phyloP scores from a whole-genome alignment of 2,329 filamentous ascomycete species.

The Sporothrix mexicana region DNA sequence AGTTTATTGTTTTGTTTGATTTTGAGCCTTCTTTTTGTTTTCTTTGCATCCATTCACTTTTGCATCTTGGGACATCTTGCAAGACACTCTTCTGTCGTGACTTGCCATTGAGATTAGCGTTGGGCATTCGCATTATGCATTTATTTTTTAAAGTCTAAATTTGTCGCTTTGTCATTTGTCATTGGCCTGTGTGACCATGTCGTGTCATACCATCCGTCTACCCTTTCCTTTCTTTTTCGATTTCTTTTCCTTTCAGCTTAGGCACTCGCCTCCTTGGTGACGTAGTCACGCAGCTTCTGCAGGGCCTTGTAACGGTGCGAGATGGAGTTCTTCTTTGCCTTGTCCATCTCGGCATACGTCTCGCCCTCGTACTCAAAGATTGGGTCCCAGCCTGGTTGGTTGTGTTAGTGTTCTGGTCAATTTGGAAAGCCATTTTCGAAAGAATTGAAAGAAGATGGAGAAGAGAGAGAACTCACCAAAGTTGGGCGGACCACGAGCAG shows the following conservation, averaged over 20 bases:
- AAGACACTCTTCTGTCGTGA: background rate
- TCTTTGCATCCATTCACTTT: background rate
- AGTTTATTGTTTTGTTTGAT: background rate
- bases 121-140: background rate
- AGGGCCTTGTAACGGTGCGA: constrained; percentile 91
- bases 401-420: background rate
- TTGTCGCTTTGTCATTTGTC: background rate
- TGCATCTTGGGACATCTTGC: background rate
- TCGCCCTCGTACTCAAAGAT: constrained; percentile 92
- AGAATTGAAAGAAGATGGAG: too few relatives aligned
- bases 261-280: constrained; percentile 54
- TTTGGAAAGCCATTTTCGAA: too few relatives aligned
- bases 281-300: constrained; percentile 82
- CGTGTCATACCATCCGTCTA: background rate
- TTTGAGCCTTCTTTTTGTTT: background rate
- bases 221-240: background rate
- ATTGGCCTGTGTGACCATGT: background rate
- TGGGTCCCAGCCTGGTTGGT: constrained; percentile 81
- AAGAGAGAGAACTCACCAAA: constrained; percentile 70
- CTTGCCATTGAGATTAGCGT: background rate
- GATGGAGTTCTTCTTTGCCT: constrained; percentile 83
- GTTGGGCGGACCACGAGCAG: constrained; percentile 74
- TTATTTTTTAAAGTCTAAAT: background rate
- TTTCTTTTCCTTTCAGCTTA: background rate
- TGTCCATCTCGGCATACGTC: constrained; percentile 95